Percentiles rank a stretch among this genome's conserved stretches.
Evolutionary conservation across 495 filamentous ascomycete species (phyloP).

Genomic region (Chaetomidium leptoderma): DNA sequence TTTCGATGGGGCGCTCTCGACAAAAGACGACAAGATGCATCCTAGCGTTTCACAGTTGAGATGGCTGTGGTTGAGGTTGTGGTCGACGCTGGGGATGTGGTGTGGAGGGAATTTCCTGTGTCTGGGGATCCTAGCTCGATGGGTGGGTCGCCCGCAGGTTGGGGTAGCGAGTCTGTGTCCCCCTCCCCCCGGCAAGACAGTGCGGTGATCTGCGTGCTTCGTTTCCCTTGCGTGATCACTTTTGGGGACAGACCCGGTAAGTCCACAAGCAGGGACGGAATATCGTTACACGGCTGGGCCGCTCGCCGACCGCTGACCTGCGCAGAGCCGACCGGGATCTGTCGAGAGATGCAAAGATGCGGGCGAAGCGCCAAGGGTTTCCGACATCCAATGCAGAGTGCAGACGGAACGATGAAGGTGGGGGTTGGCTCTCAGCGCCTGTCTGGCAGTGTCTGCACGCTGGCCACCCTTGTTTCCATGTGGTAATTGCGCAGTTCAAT

Average conservation of each 20-base stretch:
- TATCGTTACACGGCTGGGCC: no score
- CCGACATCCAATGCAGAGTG: neutral
- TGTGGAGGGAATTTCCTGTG: neutral
- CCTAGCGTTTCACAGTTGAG: no score
- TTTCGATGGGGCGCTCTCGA: no score
- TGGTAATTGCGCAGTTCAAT: slow-evolving; percentile 7
- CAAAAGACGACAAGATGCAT: no score
- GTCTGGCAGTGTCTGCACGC: neutral
- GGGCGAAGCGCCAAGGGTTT: no score
- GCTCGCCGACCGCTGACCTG: neutral
- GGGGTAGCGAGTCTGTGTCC: no score
- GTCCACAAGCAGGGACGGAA: neutral
- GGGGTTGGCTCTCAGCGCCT: neutral
- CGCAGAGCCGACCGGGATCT: neutral
- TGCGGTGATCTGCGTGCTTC: neutral
- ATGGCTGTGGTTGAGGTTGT: no score
- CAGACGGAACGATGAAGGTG: neutral
- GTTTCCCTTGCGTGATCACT: neutral
- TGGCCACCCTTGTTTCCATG: slow-evolving; percentile 10
- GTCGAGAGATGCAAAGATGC: slow-evolving; percentile 7
- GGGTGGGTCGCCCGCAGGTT: no score
- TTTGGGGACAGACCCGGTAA: neutral
- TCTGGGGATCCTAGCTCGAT: neutral
- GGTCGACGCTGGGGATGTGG: no score
- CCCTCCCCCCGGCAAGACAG: no score